phyloP scores from a whole-genome alignment of 139 green algal species.

The Diplosphaera chodatii region DNA sequence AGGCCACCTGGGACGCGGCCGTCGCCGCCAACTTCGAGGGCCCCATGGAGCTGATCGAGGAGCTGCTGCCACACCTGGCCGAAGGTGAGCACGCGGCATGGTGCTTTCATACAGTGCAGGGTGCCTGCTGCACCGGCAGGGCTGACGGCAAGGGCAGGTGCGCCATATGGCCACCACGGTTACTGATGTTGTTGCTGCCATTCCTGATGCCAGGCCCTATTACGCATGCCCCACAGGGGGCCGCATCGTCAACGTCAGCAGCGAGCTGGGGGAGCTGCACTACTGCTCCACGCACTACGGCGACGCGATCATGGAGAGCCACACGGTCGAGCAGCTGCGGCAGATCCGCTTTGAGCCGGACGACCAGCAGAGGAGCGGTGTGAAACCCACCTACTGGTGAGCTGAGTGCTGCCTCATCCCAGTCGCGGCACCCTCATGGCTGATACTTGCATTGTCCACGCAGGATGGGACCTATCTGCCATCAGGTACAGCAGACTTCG shows the following conservation, averaged over 20 bases:
- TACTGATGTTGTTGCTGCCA: no score
- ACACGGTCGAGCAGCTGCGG: neutral
- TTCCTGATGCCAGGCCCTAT: neutral
- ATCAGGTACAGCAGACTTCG: no score
- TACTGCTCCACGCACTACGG: neutral
- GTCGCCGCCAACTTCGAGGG: neutral
- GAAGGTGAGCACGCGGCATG: neutral
- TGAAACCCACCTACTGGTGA: neutral
- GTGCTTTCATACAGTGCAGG: no score
- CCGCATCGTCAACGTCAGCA: neutral
- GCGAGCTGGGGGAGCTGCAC: neutral
- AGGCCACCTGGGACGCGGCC: neutral
- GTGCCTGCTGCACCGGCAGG: no score
- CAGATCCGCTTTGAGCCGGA: neutral
- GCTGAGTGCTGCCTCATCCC: no score
- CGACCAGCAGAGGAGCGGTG: neutral
- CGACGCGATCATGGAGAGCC: neutral
- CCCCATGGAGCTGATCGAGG: neutral
- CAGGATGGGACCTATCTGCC: no score
- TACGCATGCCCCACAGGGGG: neutral
- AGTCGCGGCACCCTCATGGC: no score
- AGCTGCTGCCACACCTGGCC: neutral
- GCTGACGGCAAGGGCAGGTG: no score
- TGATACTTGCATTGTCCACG: no score
- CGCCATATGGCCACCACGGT: no score